Evolutionary conservation across 2,329 filamentous ascomycete species (phyloP).

Genomic region (Purpureocillium lavendulum): DNA sequence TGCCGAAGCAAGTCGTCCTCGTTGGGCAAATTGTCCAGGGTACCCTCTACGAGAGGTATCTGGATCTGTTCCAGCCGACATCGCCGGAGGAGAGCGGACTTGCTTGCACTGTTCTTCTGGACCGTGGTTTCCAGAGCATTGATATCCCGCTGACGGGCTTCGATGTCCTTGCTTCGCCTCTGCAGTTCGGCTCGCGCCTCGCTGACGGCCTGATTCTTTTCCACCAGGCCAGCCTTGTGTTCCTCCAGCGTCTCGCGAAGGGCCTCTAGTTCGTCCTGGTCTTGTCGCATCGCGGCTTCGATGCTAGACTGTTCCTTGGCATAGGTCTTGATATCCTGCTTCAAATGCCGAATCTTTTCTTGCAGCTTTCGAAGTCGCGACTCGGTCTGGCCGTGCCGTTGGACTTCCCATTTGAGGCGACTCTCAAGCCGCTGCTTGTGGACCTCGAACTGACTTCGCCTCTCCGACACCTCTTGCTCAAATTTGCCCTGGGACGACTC

Average conservation of each 20-base stretch:
- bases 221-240: slow-evolving; percentile 57
- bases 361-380: slow-evolving; percentile 62
- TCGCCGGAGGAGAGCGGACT: slow-evolving; percentile 75
- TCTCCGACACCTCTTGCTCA: slow-evolving; percentile 82
- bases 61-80: slow-evolving; percentile 93
- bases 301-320: slow-evolving; percentile 66
- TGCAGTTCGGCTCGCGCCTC: slow-evolving; percentile 73
- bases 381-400: slow-evolving; percentile 47
- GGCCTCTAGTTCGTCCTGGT: slow-evolving; percentile 69
- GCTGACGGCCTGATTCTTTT: slow-evolving; percentile 67
- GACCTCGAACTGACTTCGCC: slow-evolving; percentile 76
- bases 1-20: slow-evolving; percentile 70
- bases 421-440: slow-evolving; percentile 70
- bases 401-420: slow-evolving; percentile 48
- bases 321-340: slow-evolving; percentile 61
- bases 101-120: slow-evolving; percentile 74
- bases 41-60: slow-evolving; percentile 68
- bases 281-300: slow-evolving; percentile 61
- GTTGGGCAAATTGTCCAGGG: slow-evolving; percentile 78
- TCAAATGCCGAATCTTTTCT: slow-evolving; percentile 55
- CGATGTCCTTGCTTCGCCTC: slow-evolving; percentile 77
- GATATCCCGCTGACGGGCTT: slow-evolving; percentile 63
- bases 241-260: slow-evolving; percentile 65
- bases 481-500: slow-evolving; percentile 87
- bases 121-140: slow-evolving; percentile 74